phyloP scores from a whole-genome alignment of 768 basidiomycete genomes.

The Boletellus ananiceps region DNA sequence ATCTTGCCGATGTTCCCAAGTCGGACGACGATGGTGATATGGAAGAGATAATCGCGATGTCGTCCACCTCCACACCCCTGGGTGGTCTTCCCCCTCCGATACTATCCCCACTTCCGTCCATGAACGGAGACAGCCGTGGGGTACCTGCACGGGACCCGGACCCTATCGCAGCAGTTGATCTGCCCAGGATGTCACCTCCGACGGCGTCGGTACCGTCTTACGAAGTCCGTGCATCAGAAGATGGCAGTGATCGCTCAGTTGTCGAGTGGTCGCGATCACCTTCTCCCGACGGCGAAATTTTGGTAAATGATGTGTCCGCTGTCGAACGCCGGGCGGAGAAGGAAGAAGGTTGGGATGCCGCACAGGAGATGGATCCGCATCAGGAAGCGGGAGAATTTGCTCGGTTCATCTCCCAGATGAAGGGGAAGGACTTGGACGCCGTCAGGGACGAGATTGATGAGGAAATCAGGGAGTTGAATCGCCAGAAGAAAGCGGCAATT shows the following conservation, averaged over 20 bases:
- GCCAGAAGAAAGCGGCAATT: constrained; percentile 84
- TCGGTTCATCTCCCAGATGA: constrained; percentile 87
- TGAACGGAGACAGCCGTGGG: constrained; percentile 14
- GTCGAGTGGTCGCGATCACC: constrained; percentile 39
- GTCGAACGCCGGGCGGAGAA: constrained; percentile 20
- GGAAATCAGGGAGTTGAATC: constrained; percentile 77
- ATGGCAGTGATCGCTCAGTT: constrained; percentile 22
- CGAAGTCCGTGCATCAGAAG: constrained; percentile 6
- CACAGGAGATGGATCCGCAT: constrained; percentile 77
- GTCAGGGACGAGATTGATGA: constrained; percentile 88
- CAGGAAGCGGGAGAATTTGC: constrained; percentile 88
- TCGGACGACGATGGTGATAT: constrained; percentile 35
- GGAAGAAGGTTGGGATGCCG: constrained; percentile 68
- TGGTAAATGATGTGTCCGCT: constrained; percentile 7
- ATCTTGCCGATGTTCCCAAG: constrained; percentile 1
- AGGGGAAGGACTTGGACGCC: constrained; percentile 75
- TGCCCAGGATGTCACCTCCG: constrained; percentile 11
- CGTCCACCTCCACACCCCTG: constrained; percentile 1
- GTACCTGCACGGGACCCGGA: background rate
- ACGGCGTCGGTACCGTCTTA: constrained; percentile 1
- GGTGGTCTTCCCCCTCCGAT: background rate
- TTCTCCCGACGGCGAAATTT: constrained; percentile 24
- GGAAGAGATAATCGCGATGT: constrained; percentile 31
- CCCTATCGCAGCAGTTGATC: constrained; percentile 2
- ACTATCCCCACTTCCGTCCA: constrained; percentile 13